Conservation (phyloP, 495 filamentous ascomycete genomes). For the Aeminium ludgeri region DNA sequence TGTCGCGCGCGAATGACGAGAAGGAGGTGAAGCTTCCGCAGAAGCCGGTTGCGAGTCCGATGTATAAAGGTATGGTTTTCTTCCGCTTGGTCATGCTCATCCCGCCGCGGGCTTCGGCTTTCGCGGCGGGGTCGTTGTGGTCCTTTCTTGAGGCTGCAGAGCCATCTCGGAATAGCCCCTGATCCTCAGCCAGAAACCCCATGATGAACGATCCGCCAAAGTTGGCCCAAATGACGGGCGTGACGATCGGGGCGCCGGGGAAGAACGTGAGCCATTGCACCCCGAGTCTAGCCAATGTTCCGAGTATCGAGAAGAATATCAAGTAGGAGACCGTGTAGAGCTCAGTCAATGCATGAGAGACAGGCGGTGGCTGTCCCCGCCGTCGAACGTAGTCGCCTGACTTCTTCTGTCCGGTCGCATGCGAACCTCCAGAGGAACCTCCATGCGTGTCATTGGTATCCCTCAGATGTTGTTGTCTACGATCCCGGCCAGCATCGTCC, state of each 20-base stretch:
- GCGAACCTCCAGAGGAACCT: conserved; percentile 2
- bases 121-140: conserved; percentile 17
- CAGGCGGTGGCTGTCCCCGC: not conserved
- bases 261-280: conserved; percentile 70
- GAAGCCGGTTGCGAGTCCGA: conserved; percentile 84
- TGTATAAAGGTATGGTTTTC: conserved; percentile 54
- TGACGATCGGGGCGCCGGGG: conserved; percentile 55
- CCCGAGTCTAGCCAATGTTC: conserved; percentile 71
- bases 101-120: conserved; percentile 8
- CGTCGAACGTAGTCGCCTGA: conserved; percentile 4
- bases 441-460: conserved; percentile 3
- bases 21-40: conserved; percentile 89
- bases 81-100: conserved; percentile 27
- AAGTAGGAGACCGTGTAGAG: conserved; percentile 69
- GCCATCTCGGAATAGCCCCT: conserved; percentile 54
- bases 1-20: conserved; percentile 73
- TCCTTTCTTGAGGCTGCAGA: conserved; percentile 27
- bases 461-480: no score
- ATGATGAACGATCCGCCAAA: conserved; percentile 68
- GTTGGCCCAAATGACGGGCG: conserved; percentile 76
- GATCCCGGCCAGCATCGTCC: no score
- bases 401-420: conserved; percentile 2
- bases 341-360: no score
- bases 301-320: conserved; percentile 70
- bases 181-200: conserved; percentile 73